Conservation (phyloP, 208 protist genomes). For the Hexamita inflata region DNA sequence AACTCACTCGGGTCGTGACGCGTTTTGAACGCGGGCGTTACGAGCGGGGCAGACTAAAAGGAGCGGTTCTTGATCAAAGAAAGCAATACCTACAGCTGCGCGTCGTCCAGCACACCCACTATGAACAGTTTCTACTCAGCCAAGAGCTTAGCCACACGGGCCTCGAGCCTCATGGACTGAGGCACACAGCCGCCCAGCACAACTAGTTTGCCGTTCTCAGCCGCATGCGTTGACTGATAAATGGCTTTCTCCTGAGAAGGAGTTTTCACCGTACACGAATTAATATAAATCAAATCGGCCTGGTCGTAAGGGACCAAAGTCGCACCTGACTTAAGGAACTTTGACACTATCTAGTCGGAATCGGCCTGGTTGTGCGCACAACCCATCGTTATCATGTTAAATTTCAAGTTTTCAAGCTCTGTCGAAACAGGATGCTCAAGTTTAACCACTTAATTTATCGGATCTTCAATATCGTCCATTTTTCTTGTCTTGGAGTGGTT, state of each 20-base stretch:
- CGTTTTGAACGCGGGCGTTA: not conserved
- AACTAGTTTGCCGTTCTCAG: not conserved
- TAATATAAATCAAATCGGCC: slow-evolving; percentile 11
- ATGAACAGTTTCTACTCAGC: not conserved
- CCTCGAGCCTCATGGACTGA: not conserved
- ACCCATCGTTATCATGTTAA: too few relatives aligned
- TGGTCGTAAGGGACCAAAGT: not conserved
- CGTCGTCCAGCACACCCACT: not conserved
- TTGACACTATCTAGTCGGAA: not conserved
- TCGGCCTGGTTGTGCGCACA: slow-evolving; percentile 14
- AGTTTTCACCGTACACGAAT: slow-evolving; percentile 20
- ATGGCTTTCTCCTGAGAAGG: slow-evolving; percentile 22
- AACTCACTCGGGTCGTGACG: not conserved
- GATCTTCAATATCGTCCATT: too few relatives aligned
- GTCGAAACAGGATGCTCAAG: too few relatives aligned
- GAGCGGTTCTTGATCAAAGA: not conserved
- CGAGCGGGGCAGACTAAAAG: not conserved
- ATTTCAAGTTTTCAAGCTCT: too few relatives aligned
- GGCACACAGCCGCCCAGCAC: slow-evolving; percentile 24
- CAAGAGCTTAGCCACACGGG: not conserved
- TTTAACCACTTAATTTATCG: too few relatives aligned
- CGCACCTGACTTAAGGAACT: not conserved
- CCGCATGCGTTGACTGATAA: not conserved
- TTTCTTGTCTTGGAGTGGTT: too few relatives aligned
- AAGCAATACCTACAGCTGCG: not conserved